Percentiles rank a stretch among this genome's conserved stretches.
phyloP scores from a whole-genome alignment of 441 rosid species.

The Biscutella laevigata region DNA sequence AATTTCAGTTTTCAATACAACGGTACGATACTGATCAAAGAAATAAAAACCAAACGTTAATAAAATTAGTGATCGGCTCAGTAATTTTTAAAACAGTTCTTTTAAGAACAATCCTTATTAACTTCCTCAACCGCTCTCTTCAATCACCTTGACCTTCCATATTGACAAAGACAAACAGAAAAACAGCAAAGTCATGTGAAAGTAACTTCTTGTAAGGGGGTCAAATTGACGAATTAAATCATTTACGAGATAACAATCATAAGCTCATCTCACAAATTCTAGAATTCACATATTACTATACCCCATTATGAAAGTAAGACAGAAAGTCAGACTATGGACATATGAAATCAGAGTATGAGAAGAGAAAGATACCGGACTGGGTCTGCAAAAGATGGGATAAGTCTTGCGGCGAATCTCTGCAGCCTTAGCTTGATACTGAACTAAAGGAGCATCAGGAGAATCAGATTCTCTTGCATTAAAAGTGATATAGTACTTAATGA shows the following conservation, averaged over 20 bases:
- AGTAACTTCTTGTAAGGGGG: too few relatives aligned
- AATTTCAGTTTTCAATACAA: too few relatives aligned
- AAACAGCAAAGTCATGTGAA: not conserved
- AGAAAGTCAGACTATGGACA: too few relatives aligned
- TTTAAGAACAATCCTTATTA: not conserved
- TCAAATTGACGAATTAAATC: too few relatives aligned
- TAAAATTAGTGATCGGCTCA: too few relatives aligned
- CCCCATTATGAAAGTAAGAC: too few relatives aligned
- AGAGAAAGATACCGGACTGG: not conserved
- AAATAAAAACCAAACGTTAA: too few relatives aligned
- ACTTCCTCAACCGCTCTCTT: not conserved
- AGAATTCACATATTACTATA: not conserved
- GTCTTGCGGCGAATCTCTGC: constrained; percentile 1
- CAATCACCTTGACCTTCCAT: not conserved
- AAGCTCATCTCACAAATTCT: not conserved
- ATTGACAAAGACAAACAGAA: not conserved
- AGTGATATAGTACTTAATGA: constrained; percentile 1
- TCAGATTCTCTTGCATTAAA: constrained; percentile 13
- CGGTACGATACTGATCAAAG: too few relatives aligned
- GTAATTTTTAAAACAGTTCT: too few relatives aligned
- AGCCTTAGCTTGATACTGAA: constrained; percentile 15
- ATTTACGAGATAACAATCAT: not conserved
- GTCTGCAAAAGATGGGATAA: constrained; percentile 19
- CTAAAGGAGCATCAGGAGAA: constrained; percentile 1
- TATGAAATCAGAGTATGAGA: not conserved